Percentiles rank a stretch among this genome's conserved stretches.
Evolutionary conservation across 331 rosid species (phyloP).

Genomic region (Quercus phellos): DNA sequence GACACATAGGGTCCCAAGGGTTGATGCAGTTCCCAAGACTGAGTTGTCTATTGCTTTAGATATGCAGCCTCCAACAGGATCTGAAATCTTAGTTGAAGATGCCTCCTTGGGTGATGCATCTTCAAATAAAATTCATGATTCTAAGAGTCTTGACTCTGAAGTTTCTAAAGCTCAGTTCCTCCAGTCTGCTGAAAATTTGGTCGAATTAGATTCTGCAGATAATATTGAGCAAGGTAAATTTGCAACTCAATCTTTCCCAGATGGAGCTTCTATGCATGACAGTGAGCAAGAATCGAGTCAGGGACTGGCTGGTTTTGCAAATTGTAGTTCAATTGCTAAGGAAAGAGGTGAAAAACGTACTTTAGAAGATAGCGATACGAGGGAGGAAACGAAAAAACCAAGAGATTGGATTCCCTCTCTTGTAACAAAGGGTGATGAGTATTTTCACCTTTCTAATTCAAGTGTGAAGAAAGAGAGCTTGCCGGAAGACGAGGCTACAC

Average conservation of each 20-base stretch:
- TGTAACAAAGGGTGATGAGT: slow-evolving; percentile 40
- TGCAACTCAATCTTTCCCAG: slow-evolving; percentile 44
- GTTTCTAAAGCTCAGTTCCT: slow-evolving; percentile 29
- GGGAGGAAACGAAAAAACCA: slow-evolving; percentile 50
- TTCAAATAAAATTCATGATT: slow-evolving; percentile 32
- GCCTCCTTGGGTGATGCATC: slow-evolving; percentile 34
- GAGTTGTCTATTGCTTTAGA: slow-evolving; percentile 29
- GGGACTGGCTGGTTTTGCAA: slow-evolving; percentile 36
- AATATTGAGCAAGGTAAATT: slow-evolving; percentile 35
- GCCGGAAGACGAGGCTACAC: slow-evolving; percentile 33
- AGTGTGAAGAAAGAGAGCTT: slow-evolving; percentile 43
- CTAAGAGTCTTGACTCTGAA: slow-evolving; percentile 40
- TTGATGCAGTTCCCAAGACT: slow-evolving; percentile 25
- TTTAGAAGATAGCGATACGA: slow-evolving; percentile 43
- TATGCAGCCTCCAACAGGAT: slow-evolving; percentile 22
- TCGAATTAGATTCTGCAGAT: slow-evolving; percentile 37
- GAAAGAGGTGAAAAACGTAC: slow-evolving; percentile 67
- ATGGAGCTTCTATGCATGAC: slow-evolving; percentile 32
- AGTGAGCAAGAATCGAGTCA: slow-evolving; percentile 35
- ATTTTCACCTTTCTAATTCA: slow-evolving; percentile 43
- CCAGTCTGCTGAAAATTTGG: slow-evolving; percentile 29
- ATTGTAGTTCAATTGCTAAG: slow-evolving; percentile 35
- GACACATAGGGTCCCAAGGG: slow-evolving; percentile 44
- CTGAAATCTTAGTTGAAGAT: slow-evolving; percentile 33
- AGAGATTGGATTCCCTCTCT: slow-evolving; percentile 59